Evolutionary conservation across 495 filamentous ascomycete species (phyloP), one percentile per base, ranked within the genome.

Genomic region (Aspergillus ostianus): DNA sequence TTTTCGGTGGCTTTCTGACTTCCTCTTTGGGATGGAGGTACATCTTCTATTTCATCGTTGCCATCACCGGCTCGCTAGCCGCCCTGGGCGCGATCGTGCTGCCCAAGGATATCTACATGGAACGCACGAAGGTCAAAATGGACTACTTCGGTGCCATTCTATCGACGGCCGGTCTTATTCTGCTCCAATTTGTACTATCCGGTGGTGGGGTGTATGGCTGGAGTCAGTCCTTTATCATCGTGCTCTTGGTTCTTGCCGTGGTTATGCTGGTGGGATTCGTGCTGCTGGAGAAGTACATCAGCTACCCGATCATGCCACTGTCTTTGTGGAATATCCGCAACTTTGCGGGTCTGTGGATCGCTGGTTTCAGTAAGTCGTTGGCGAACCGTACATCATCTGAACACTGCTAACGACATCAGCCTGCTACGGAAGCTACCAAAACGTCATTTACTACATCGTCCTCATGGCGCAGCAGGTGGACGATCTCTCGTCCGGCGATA

Each of bases 131-230:
- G 30, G 58, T 55, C 6, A 64, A 64, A 29, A 75, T 75, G 72
- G 72, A 75, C 44, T 75, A 72, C 53, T 32, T 69, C 23, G 72
- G 72, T 1, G 70, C 72, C 10, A 32, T 71, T 13, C 59, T 75
- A 41, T 75, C 72, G 1, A 75, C 72, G 0, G 64, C 63, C 17
- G 72, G 72, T 17, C 56, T 75, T 5, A 73, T 75, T 26, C 60
- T 75, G 27, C 66, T 75, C n/a, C 72, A 75, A 50, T 75, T 75
- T 29, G 72, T 75, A 4, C 67, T 75, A 0, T 75, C 72, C 6
- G 68, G 72, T 49, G 72, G 72, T 0, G 70, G 72, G 49, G 55
- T 58, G 6, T 75, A 76, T n/a, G 81, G 81, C 26, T 83, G 82
- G 81, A 58, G 61, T 6, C 66, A 59, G 6, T 74, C 80, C 0